A percentile compares a stretch with the other conserved stretches of the same genome.
phyloP scores from a whole-genome alignment of 129 eudicot genomes.

The Centaurea solstitialis region DNA sequence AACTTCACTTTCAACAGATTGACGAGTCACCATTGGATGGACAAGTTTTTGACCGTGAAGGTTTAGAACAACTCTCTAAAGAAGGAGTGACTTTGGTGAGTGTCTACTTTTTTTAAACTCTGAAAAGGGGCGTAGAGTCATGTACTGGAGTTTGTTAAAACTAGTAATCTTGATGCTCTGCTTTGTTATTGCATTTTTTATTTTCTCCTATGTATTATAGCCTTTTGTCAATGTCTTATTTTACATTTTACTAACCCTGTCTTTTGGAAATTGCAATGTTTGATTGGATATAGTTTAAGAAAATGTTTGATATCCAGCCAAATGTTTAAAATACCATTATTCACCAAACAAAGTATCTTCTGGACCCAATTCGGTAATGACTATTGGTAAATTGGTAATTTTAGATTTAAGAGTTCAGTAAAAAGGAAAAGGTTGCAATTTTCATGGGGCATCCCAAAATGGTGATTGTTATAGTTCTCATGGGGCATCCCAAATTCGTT shows the following conservation, averaged over 20 bases:
- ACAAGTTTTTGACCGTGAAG: slow-evolving; percentile 84
- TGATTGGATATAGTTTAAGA: neutral
- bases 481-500: slow-evolving; percentile 11
- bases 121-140: neutral
- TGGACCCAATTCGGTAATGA: neutral
- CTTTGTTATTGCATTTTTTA: neutral
- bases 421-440: neutral
- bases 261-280: neutral
- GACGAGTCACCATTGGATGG: slow-evolving; percentile 98
- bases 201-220: neutral
- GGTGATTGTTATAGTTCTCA: neutral
- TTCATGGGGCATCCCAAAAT: neutral
- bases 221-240: neutral
- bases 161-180: neutral
- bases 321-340: neutral
- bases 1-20: slow-evolving; percentile 45
- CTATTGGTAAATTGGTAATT: neutral
- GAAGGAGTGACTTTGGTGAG: slow-evolving; percentile 97
- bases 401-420: neutral
- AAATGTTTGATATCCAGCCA: neutral
- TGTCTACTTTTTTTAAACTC: neutral
- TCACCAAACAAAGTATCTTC: neutral
- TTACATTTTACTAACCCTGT: neutral
- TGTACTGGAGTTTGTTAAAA: neutral
- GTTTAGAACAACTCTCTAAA: slow-evolving; percentile 87